Evolutionary conservation across 208 protist species (phyloP).

Genomic region (Angomonas ambiguus): DNA sequence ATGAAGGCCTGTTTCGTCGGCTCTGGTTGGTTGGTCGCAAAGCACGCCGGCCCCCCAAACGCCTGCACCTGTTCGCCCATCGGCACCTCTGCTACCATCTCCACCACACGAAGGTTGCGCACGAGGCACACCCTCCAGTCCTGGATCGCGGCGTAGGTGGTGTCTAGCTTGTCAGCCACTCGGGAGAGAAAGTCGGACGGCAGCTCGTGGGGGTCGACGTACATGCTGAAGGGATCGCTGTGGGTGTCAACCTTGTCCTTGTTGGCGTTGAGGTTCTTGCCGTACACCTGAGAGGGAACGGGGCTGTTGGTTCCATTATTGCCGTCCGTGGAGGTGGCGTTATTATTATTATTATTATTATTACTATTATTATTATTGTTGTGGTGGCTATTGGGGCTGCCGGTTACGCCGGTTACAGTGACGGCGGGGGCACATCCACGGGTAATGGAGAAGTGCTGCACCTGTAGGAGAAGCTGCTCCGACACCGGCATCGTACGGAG

Average conservation of each 20-base stretch:
- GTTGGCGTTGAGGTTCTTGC: slow-evolving; percentile 21
- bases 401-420: too few species aligned
- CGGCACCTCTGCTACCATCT: slow-evolving; percentile 41
- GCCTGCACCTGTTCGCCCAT: slow-evolving; percentile 60
- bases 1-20: slow-evolving; percentile 75
- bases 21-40: slow-evolving; percentile 53
- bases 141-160: slow-evolving; percentile 56
- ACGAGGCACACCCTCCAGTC: slow-evolving; percentile 88
- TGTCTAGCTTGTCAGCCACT: slow-evolving; percentile 68
- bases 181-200: slow-evolving; percentile 48
- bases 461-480: slow-evolving; percentile 59
- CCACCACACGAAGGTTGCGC: slow-evolving; percentile 56
- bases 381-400: too few species aligned
- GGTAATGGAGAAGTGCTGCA: slow-evolving; percentile 77
- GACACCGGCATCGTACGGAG: slow-evolving; percentile 34
- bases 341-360: too few species aligned
- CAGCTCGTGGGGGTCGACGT: slow-evolving; percentile 53
- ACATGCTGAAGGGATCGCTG: slow-evolving; percentile 84
- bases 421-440: too few species aligned
- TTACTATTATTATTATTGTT: too few species aligned
- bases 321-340: neutral
- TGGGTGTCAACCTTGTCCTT: slow-evolving; percentile 67
- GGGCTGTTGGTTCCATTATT: neutral
- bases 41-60: slow-evolving; percentile 50
- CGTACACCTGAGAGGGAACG: neutral